Evolutionary conservation across 2,329 filamentous ascomycete genomes (phyloP), one percentile per base, ranked within the genome.

Genomic region (Pseudogymnoascus sp.): DNA sequence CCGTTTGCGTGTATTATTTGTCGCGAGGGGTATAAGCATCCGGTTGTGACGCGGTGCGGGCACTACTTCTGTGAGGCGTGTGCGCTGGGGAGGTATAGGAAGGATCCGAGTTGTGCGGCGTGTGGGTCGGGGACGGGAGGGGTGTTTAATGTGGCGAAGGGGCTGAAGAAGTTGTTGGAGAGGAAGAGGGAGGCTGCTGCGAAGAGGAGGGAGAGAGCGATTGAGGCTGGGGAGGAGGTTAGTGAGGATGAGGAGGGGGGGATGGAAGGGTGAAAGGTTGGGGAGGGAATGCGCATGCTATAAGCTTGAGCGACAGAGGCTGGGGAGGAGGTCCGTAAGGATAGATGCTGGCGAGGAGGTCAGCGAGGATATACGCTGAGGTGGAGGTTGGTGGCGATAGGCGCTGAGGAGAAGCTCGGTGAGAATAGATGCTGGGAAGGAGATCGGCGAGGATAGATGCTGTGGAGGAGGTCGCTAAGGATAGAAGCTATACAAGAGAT

Each of bases 61-160:
- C 94, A 99, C 74, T 97, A 97, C 75, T 97, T 97, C 72, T 99
- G 94, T 73, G 90, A 97, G 74, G 80, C 83, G 1, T 99, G 94
- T 75, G 94, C 94, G 25, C 78, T 97, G 69, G 86, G 90, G 73
- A 79, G 92, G 67, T 97, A 97, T 73, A 82, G 89, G 66, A 94
- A 91, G 72, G 91, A 92, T 69, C 92, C 92, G 3, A 85, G 84
- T 2, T 97, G 94, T 74, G 91, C 90, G 1, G 89, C 89, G 3
- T 97, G 94, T 73, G 90, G 91, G 0, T 81, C 87, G 0, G 90
- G 91, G 4, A 97, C 92, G 0, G 87, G 88, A 31, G 94, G 94
- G 0, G 90, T 95, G 0, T 97, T 97, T 71, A 96, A 95, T 73
- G 83, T 84, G 3, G 92, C 92, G 1, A 95, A 91, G 78, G 89